Base-by-base conservation (phyloP, 305 asterid species). In the Plantago coronopus region DNA sequence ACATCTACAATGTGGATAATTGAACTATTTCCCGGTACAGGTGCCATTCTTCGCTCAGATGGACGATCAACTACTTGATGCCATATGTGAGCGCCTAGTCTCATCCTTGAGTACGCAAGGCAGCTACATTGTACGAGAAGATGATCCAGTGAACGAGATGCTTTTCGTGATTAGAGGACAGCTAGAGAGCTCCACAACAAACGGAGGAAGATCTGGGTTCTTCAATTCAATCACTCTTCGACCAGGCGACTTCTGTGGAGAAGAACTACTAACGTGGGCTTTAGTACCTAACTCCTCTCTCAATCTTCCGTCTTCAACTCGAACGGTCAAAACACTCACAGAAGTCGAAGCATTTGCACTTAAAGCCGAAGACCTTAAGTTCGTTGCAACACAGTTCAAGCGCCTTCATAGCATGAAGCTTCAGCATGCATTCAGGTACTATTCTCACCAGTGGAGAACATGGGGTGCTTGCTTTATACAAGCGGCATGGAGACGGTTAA, bases 401-500 rank as follows among this genome's bases (percentile, higher is more conserved):
- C 86, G 89, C 43, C 94, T 93, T 22, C 93, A 89, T 61, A 93
- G 97, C 86, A 86, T 78, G 96, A 89, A 83, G 66, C 88, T 89
- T 14, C 98, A 93, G 71, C 97, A 85, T 40, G 98, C 97, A 3
- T 93, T 93, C 55, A 75, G 98, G 70, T 89, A 86, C 80, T 87
- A 89, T 64, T 93, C 98, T n/a, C 93, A 87, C 20, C 98, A 93
- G 31, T 89, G 98, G 98, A 73, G 98, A 62, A 85, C 96, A 25
- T 89, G 98, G 98, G 91, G 91, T n/a, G 76, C 98, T 48, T 93
- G 96, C 61, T 86, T 62, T 45, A 19, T 93, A 17, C 91, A 89
- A 71, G 73, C 86, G 0, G 95, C 88, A 0, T 89, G 97, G 97
- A 80, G 98, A 65, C 75, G 93, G 86, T 80, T 66, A 63, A 81